Evolutionary conservation across 78 protist genomes (phyloP).

Genomic region (Dictyostelium firmibasis): DNA sequence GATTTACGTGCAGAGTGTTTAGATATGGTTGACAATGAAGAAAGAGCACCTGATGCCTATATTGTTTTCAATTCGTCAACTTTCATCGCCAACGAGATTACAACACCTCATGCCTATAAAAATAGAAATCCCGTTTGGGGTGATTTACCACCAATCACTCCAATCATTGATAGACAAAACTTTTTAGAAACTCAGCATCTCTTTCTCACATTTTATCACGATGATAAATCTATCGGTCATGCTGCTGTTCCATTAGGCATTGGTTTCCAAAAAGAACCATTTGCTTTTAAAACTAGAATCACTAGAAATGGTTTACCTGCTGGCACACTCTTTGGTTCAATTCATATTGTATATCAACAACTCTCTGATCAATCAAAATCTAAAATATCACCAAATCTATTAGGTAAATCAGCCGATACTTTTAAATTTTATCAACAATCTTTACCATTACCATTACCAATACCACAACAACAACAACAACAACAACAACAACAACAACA

Average conservation of each 20-base stretch:
- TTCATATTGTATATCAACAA: slow-evolving; percentile 13
- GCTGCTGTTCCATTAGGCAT: slow-evolving; percentile 35
- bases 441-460: neutral
- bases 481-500: neutral
- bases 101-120: neutral
- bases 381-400: neutral
- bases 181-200: slow-evolving; percentile 60
- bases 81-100: slow-evolving; percentile 1
- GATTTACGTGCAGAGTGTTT: slow-evolving; percentile 52
- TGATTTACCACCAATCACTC: slow-evolving; percentile 42
- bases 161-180: slow-evolving; percentile 14
- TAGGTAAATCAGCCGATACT: neutral
- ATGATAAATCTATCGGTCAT: slow-evolving; percentile 29
- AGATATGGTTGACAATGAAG: neutral
- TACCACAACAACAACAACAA: neutral
- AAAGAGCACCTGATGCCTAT: slow-evolving; percentile 23
- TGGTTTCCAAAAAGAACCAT: slow-evolving; percentile 38
- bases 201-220: slow-evolving; percentile 19
- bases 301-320: slow-evolving; percentile 43
- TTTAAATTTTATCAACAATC: neutral
- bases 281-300: slow-evolving; percentile 44
- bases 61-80: slow-evolving; percentile 5
- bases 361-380: neutral
- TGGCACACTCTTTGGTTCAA: slow-evolving; percentile 46
- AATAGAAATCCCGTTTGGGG: slow-evolving; percentile 41